Base-by-base conservation (phyloP, 495 filamentous ascomycete genomes). In the Penicillium ochrochloron region DNA sequence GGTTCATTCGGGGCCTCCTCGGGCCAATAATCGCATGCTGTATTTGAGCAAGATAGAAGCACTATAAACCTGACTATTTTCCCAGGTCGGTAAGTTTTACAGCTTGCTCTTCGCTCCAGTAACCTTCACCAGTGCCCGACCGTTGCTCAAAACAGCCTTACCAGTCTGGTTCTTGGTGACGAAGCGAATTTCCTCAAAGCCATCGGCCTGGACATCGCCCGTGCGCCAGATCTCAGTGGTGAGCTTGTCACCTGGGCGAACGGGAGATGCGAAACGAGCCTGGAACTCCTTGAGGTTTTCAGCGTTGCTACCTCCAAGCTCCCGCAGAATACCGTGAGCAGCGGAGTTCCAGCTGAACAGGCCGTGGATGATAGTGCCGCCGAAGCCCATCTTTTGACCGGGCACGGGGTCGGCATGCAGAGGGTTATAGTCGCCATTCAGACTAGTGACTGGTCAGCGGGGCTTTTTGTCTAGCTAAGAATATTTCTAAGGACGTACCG, bases 351-450 rank as follows among this genome's bases (percentile, higher is more conserved):
- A 96, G 62, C 87, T 90, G 76, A 86, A 96, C 31, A 96, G 79
- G 31, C 93, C 93, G 76, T 96, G 93, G 73, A 96, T 93, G 71
- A 96, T 97, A 61, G 86, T 84, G 44, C 93, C 92, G 5, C 91
- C 91, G 71, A 96, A 96, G 29, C 93, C 92, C 91, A 96, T 94
- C 80, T 92, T 90, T 75, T 84, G 77, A 48, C 92, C 92, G 0
- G 93, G 91, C 75, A 90, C 90, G 14, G 92, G 93, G 31, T 88
- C 89, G 9, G 92, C 91, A 72, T 96, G 92, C 51, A 96, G 87
- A 27, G 92, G 93, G 80, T 96, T 96, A 75, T 96, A 96, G 76
- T 96, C 93, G 68, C 92, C 93, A 65, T 97, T 95, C 37, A 96
- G 83, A 51, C 89, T 78, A 29, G 14, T 15, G 23, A 53, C 17